Conservation (phyloP, 768 basidiomycete species). For the Termitomyces sp. region DNA sequence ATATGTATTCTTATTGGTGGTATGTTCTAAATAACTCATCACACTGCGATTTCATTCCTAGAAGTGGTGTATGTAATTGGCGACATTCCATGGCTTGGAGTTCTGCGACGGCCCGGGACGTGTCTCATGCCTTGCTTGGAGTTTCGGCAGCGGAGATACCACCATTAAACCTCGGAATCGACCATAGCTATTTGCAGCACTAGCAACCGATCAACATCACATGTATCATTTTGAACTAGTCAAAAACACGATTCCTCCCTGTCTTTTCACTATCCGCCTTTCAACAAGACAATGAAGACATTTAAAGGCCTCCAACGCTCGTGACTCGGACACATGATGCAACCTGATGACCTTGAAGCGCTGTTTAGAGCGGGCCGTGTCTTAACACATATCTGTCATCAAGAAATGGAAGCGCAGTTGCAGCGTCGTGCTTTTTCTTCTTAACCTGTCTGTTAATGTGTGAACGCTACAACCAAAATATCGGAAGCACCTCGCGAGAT, state of each 20-base stretch:
- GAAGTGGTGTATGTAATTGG: not conserved
- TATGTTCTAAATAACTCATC: not conserved
- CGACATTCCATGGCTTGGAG: not conserved
- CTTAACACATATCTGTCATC: not conserved
- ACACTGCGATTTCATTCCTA: not conserved
- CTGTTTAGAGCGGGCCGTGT: slow-evolving; percentile 9
- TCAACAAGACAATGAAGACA: not conserved
- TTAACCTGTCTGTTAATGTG: not conserved
- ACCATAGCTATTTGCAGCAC: not conserved
- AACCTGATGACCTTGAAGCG: slow-evolving; percentile 7
- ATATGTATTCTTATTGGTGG: not conserved
- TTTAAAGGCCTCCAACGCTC: not conserved
- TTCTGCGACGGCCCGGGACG: not conserved
- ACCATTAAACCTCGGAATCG: not conserved
- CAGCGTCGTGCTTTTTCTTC: not conserved
- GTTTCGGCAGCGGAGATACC: not conserved
- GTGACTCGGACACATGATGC: slow-evolving; percentile 8
- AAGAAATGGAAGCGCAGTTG: not conserved
- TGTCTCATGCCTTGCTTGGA: not conserved
- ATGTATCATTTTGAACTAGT: not conserved
- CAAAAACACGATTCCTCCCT: not conserved
- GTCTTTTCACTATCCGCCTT: not conserved
- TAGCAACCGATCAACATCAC: not conserved
- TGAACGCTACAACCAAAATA: not conserved
- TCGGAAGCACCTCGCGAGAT: slow-evolving; percentile 14